Conservation (phyloP, 805 yeast species). For the Saturnispora halmiae region DNA sequence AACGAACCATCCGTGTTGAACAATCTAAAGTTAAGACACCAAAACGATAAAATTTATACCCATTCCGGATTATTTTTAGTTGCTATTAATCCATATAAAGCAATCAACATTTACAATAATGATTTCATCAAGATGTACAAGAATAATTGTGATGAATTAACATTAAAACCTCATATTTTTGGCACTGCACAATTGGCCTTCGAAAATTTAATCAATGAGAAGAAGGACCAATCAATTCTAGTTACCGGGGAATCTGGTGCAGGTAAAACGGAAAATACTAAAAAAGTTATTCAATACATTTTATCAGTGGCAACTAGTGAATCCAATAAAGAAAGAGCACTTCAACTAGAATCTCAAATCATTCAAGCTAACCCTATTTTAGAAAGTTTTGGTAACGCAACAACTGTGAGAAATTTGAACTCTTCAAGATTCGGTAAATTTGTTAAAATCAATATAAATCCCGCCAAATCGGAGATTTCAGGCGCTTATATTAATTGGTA, state of each 20-base stretch:
- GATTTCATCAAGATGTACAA: constrained; percentile 45
- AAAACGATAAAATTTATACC: constrained; percentile 75
- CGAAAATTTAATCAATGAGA: constrained; percentile 58
- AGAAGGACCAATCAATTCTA: constrained; percentile 76
- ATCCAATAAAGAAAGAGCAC: constrained; percentile 19
- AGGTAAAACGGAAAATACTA: constrained; percentile 96
- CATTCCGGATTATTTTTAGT: constrained; percentile 93
- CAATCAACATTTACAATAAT: constrained; percentile 59
- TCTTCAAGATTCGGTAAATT: constrained; percentile 97
- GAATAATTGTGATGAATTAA: constrained; percentile 8
- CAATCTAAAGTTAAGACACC: constrained; percentile 70
- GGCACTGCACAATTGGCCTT: constrained; percentile 85
- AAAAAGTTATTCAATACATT: constrained; percentile 84
- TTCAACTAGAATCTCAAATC: constrained; percentile 71
- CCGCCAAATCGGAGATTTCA: constrained; percentile 47
- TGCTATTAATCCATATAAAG: constrained; percentile 86
- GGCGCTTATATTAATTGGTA: constrained; percentile 97
- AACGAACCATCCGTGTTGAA: constrained; percentile 94
- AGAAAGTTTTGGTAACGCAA: constrained; percentile 96
- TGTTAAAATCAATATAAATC: constrained; percentile 60
- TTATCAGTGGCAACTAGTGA: constrained; percentile 54
- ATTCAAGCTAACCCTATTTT: constrained; percentile 90
- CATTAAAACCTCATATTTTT: constrained; percentile 73
- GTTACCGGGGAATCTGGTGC: constrained; percentile 99
- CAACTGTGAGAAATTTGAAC: constrained; percentile 86